These are phyloP conservation scores for Haplographium delicatum DNA, from an alignment of 495 filamentous ascomycete genomes.

Conservation along the genomic window DNA sequence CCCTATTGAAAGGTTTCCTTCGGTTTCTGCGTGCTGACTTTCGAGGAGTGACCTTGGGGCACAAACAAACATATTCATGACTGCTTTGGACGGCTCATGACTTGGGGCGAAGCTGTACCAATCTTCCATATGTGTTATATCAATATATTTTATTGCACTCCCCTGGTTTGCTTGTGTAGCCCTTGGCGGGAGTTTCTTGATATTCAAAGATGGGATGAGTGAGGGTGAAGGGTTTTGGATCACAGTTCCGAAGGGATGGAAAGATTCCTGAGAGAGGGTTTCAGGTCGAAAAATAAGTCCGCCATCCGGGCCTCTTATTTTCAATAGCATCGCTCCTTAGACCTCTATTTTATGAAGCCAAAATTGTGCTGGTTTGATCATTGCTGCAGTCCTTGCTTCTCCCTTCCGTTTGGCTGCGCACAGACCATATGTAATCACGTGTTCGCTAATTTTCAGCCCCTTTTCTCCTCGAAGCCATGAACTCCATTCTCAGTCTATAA, in stretches of 20 bases:
- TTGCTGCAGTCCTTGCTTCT: too few relatives aligned
- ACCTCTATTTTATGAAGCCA: too few relatives aligned
- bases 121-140: constrained; percentile 66
- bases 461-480: too few relatives aligned
- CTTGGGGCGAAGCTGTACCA: constrained; percentile 63
- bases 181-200: constrained; percentile 33
- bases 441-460: too few relatives aligned
- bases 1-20: constrained; percentile 54
- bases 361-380: too few relatives aligned
- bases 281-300: constrained; percentile 33
- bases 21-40: not conserved
- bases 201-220: constrained; percentile 38
- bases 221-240: constrained; percentile 63
- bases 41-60: constrained; percentile 50
- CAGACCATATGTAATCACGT: too few relatives aligned
- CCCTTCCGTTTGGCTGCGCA: too few relatives aligned
- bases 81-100: constrained; percentile 48
- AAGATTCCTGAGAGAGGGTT: constrained; percentile 54
- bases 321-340: too few relatives aligned
- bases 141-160: constrained; percentile 77
- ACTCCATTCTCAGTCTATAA: too few relatives aligned
- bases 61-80: constrained; percentile 88
- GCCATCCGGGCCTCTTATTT: too few relatives aligned
- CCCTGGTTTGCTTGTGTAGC: constrained; percentile 69
- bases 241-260: constrained; percentile 79